A percentile compares a stretch with the other conserved stretches of the same genome.
Evolutionary conservation across 768 basidiomycete genomes (phyloP).

Genomic region (Heimioporus sp.): DNA sequence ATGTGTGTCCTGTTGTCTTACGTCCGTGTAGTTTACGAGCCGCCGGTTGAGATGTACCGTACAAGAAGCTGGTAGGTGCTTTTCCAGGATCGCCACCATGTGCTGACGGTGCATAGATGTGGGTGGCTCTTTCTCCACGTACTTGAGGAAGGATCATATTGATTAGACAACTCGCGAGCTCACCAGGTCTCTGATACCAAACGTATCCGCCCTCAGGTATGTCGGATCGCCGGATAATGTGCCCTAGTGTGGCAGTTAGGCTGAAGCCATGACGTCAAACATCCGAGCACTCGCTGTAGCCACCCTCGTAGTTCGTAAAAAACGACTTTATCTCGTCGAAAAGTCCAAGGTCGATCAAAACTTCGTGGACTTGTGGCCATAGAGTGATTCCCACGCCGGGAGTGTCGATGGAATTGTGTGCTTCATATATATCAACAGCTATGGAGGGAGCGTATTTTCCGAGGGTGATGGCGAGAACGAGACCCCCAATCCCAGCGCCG

Average conservation of each 20-base stretch:
- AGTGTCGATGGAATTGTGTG: slow-evolving; percentile 38
- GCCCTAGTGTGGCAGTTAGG: neutral
- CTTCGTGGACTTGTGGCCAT: slow-evolving; percentile 45
- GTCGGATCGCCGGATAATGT: slow-evolving; percentile 23
- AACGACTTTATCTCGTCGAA: slow-evolving; percentile 31
- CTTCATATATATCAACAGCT: slow-evolving; percentile 47
- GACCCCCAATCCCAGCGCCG: slow-evolving; percentile 44
- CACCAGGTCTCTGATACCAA: slow-evolving; percentile 21
- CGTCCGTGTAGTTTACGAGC: slow-evolving; percentile 13
- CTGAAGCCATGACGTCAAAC: neutral
- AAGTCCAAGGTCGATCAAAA: slow-evolving; percentile 44
- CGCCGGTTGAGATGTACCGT: slow-evolving; percentile 17
- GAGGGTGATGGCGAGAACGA: slow-evolving; percentile 41
- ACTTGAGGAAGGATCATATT: neutral
- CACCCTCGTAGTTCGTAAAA: slow-evolving; percentile 10
- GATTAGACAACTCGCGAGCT: no score
- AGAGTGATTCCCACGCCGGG: slow-evolving; percentile 44
- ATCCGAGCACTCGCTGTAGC: slow-evolving; percentile 9
- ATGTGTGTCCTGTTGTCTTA: slow-evolving; percentile 19
- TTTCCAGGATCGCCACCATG: slow-evolving; percentile 18
- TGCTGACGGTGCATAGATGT: slow-evolving; percentile 22
- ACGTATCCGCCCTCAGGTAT: slow-evolving; percentile 29
- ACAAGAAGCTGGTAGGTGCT: slow-evolving; percentile 16
- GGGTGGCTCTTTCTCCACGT: slow-evolving; percentile 5
- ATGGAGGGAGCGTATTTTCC: slow-evolving; percentile 31